Conservation (phyloP, 257 asterid species). For the Primulina tabacum region DNA sequence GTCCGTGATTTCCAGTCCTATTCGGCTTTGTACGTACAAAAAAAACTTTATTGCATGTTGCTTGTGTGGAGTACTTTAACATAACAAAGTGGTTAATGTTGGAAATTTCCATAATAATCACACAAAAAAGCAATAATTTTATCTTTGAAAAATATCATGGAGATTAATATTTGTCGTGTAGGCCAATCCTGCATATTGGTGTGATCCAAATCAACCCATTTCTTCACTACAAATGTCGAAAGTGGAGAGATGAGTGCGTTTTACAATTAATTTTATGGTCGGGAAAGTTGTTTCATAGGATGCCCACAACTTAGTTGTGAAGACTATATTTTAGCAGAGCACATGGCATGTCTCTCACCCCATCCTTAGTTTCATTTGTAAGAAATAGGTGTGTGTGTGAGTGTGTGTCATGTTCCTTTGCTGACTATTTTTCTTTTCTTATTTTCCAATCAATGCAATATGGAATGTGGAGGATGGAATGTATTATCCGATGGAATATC, state of each 20-base stretch:
- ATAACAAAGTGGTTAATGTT: neutral
- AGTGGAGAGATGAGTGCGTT: neutral
- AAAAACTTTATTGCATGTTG: too few relatives aligned
- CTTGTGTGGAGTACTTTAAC: neutral
- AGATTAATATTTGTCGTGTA: neutral
- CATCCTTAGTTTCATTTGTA: neutral
- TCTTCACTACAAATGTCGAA: neutral
- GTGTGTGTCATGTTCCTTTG: neutral
- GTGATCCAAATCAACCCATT: neutral
- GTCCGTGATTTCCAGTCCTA: too few relatives aligned
- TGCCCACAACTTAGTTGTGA: neutral
- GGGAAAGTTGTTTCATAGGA: neutral
- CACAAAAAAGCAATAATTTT: neutral
- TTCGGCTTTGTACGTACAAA: too few relatives aligned
- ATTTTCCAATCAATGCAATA: neutral
- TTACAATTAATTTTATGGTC: neutral
- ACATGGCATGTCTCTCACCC: neutral
- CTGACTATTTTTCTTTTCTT: neutral
- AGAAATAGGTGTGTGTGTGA: constrained; percentile 1
- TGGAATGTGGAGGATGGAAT: constrained; percentile 25
- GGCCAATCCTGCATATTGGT: neutral
- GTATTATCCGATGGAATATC: constrained; percentile 21
- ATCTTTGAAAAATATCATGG: too few relatives aligned
- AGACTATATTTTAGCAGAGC: neutral
- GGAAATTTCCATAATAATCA: neutral